Base-by-base conservation (phyloP, 1,284 basidiomycete genomes). In the Irpex sp. region DNA sequence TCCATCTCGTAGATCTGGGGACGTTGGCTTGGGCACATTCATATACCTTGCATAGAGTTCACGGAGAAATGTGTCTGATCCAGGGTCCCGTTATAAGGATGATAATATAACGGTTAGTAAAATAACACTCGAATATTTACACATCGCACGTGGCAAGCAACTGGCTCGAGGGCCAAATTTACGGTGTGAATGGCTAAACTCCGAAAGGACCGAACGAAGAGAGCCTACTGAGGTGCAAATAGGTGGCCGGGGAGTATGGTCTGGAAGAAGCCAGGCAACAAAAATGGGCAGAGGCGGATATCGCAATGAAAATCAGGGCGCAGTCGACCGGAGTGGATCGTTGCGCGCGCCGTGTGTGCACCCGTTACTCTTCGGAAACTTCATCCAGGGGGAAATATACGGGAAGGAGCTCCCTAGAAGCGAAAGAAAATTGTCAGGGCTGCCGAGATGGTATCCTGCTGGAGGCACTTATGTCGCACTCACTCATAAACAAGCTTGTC, bases 401-500 rank as follows among this genome's bases (percentile, higher is more conserved):
- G 2, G 88, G 86, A 44, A 89, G 75, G 17, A 89, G 77, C 11
- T 77, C 66, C 71, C 87, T 89, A 36, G 2, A 21, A 11, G 9
- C 26, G 9, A 56, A 31, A 52, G 19, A n/a, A 9, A 52, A 52
- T n/a, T n/a, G 66, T 31, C 58, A 66, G n/a, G n/a, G 34, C 36
- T 60, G 8, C 17, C 13, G 44, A 11, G 11, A 26, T 47, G 17
- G 56, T 37, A 40, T 15, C 15, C 51, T 26, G 9, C 4, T 26
- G 51, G 31, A 58, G 26, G 26, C 3, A 26, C 36, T 49, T 13
- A 40, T 19, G n/a, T 21, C 44, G 48, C 15, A 80, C 86, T 66
- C 70, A 91, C 89, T 85, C 78, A 67, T 92, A 93, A 1, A 85
- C 82, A 2, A 74, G 74, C 66, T 79, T 82, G 71, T 94, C 91